Percentiles rank a stretch among this genome's conserved stretches.
Conservation (phyloP, 495 filamentous ascomycete species). For the Penicillium paxilli region DNA sequence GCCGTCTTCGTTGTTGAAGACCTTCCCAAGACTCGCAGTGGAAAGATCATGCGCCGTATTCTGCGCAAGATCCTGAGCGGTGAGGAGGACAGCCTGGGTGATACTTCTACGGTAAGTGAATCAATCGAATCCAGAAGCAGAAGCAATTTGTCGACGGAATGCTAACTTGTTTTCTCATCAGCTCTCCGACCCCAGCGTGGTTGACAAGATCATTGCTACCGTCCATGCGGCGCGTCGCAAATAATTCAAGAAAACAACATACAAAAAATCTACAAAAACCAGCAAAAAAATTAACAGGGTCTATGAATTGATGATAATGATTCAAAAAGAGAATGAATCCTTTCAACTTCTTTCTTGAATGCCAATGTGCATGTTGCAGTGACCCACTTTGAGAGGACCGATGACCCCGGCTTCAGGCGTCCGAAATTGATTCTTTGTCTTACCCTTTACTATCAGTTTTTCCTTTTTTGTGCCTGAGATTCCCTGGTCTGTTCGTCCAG, state of each 20-base stretch:
- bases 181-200: conserved; percentile 88
- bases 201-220: conserved; percentile 81
- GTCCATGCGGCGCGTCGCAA: conserved; percentile 67
- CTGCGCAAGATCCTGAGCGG: conserved; percentile 94
- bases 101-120: conserved; percentile 88
- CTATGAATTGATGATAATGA: conserved; percentile 27
- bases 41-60: conserved; percentile 99
- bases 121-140: no score
- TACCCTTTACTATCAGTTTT: conserved; percentile 3
- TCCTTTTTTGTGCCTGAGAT: conserved; percentile 26
- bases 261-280: no score
- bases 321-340: conserved; percentile 12
- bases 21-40: conserved; percentile 92
- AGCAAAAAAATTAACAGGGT: background rate
- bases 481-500: conserved; percentile 20
- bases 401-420: background rate
- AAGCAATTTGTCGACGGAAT: no score
- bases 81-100: conserved; percentile 95
- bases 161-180: conserved; percentile 48
- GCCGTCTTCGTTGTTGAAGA: conserved; percentile 86
- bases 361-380: background rate
- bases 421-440: conserved; percentile 10
- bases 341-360: conserved; percentile 1
- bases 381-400: background rate
- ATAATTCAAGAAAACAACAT: conserved; percentile 20